A percentile compares a stretch with the other conserved stretches of the same genome.
phyloP scores from a whole-genome alignment of 2,329 filamentous ascomycete species.

The Xylariaceae sp. region DNA sequence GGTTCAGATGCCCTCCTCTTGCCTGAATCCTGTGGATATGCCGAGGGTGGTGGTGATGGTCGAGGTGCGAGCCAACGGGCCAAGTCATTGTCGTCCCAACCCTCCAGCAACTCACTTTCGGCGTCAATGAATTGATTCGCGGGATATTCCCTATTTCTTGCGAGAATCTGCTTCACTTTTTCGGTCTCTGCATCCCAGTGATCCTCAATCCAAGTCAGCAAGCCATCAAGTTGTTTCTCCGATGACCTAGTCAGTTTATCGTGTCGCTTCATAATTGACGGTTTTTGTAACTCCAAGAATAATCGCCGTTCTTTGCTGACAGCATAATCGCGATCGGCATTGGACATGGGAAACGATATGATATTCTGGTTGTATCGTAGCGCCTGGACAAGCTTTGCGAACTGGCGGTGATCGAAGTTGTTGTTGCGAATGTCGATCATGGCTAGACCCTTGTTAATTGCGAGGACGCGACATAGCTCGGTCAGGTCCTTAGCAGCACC shows the following conservation, averaged over 20 bases:
- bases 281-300: slow-evolving; percentile 20
- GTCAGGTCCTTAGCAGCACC: slow-evolving; percentile 36
- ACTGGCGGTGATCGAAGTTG: slow-evolving; percentile 42
- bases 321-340: slow-evolving; percentile 26
- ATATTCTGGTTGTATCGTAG: slow-evolving; percentile 29
- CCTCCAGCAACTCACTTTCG: slow-evolving; percentile 26
- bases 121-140: slow-evolving; percentile 22
- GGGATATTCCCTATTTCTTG: slow-evolving; percentile 23
- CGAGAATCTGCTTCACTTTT: slow-evolving; percentile 21
- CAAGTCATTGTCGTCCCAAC: slow-evolving; percentile 28
- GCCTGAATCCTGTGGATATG: slow-evolving; percentile 1
- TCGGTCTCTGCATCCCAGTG: slow-evolving; percentile 28
- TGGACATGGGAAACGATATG: slow-evolving; percentile 30
- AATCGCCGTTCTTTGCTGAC: slow-evolving; percentile 26
- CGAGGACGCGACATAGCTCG: slow-evolving; percentile 46
- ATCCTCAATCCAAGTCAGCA: slow-evolving; percentile 24
- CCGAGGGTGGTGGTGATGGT: slow-evolving; percentile 3
- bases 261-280: slow-evolving; percentile 17
- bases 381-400: slow-evolving; percentile 28
- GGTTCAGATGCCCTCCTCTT: slow-evolving; percentile 11
- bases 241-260: slow-evolving; percentile 24
- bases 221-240: slow-evolving; percentile 25
- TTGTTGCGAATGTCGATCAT: slow-evolving; percentile 53
- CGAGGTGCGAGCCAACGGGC: slow-evolving; percentile 22
- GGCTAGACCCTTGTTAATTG: slow-evolving; percentile 43